Percentiles rank a stretch among this genome's conserved stretches.
These are phyloP conservation scores for Candida vartiovaarae DNA, from an alignment of 805 yeast genomes.

Conservation along the genomic window DNA sequence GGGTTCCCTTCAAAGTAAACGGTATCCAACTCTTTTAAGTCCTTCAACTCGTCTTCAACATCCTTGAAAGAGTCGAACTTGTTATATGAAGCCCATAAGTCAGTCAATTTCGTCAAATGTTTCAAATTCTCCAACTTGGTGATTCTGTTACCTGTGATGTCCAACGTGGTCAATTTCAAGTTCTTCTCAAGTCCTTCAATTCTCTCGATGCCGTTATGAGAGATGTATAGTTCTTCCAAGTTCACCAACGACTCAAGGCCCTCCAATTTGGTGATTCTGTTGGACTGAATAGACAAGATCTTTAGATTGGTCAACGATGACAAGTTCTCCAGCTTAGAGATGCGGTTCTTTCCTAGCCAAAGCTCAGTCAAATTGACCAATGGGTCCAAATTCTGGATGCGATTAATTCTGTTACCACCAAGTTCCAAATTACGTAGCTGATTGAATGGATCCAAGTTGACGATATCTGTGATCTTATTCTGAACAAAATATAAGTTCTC, in stretches of 20 bases:
- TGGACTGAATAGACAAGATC: conserved; percentile 83
- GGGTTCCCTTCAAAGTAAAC: conserved; percentile 96
- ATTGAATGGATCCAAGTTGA: conserved; percentile 49
- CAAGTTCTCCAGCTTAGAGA: conserved; percentile 58
- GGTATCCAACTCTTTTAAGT: conserved; percentile 62
- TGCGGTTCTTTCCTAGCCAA: conserved; percentile 90
- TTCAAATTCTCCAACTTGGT: conserved; percentile 52
- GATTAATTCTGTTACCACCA: conserved; percentile 77
- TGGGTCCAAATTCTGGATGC: conserved; percentile 49
- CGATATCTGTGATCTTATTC: conserved; percentile 71
- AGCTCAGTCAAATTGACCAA: conserved; percentile 59
- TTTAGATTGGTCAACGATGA: conserved; percentile 51
- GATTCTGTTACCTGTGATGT: conserved; percentile 72
- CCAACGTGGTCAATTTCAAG: conserved; percentile 61
- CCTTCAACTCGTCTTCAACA: conserved; percentile 56
- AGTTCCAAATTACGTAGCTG: conserved; percentile 69
- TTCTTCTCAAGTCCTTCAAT: conserved; percentile 77
- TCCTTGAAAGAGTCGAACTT: conserved; percentile 61
- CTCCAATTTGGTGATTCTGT: conserved; percentile 69
- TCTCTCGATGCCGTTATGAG: conserved; percentile 72
- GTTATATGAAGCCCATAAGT: conserved; percentile 89
- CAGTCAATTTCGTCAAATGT: conserved; percentile 70
- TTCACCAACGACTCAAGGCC: conserved; percentile 67
- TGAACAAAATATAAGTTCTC: conserved; percentile 80
- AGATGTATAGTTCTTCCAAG: conserved; percentile 79